Base-by-base conservation (phyloP, 345 rosid species). In the Salix udensis region DNA sequence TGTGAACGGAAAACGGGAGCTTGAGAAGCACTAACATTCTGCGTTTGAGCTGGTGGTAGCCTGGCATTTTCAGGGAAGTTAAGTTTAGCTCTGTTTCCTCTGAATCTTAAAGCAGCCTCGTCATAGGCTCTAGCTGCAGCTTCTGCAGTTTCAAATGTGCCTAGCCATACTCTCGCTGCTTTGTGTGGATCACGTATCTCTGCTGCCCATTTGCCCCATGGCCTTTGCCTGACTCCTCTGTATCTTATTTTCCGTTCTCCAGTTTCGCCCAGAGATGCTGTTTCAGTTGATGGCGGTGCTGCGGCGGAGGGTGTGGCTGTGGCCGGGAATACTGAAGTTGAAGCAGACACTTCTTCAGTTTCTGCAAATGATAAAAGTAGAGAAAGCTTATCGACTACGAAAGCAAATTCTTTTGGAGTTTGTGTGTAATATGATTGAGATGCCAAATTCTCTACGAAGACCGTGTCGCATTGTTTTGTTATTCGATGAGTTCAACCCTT, bases 161-260 rank as follows among this genome's bases (percentile, higher is more conserved):
- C 98, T 0, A 92, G 88, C 98, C 98, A 94, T 6, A 94, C 94
- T 73, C 97, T 81, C 4, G 92, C 89, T 2, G 97, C 98, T 70
- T 84, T 94, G 67, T 88, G 92, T 0, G 98, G 96, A 76, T 92
- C 98, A 0, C 97, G 89, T 65, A 94, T 94, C 85, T 94, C 98
- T 0, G 98, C 97, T 0, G 96, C 98, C 98, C 98, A 94, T 76
- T 90, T 90, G 0, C 97, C 97, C 97, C 98, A 90, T 0, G 97
- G 98, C 67, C 97, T 87, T 81, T 92, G 96, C 81, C 98, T 77
- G 52, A 92, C 94, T 71, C 97, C 98, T 77, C 98, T 89, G 81
- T 91, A 92, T 82, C 85, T 87, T 73, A 89, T 87, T 19, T 85
- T 85, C 18, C 81, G 83, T 79, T 88, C 93, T 10, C 84, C 87